These are phyloP conservation scores for Rhizopogon vulgaris DNA, from an alignment of 768 basidiomycete species.

Conservation along the genomic window DNA sequence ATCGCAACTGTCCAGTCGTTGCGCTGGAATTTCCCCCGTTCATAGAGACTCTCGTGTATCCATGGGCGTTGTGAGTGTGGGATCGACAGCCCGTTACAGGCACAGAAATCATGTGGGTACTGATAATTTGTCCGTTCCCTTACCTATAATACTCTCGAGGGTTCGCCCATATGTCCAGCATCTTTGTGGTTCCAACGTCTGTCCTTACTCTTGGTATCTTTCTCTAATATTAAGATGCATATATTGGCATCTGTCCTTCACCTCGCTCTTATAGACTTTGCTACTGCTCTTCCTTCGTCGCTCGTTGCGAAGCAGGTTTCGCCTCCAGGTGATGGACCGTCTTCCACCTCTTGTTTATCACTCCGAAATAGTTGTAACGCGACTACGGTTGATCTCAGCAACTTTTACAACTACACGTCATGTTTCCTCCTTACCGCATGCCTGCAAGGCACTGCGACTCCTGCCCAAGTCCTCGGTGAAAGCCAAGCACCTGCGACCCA, in stretches of 20 bases:
- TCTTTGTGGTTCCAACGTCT: background rate
- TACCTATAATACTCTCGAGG: background rate
- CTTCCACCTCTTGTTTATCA: slow-evolving; percentile 7
- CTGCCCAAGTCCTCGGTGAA: slow-evolving; percentile 4
- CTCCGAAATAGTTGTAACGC: slow-evolving; percentile 17
- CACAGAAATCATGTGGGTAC: background rate
- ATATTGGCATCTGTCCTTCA: background rate
- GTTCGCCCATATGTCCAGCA: background rate
- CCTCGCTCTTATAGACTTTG: slow-evolving; percentile 1
- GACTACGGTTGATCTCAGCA: slow-evolving; percentile 8
- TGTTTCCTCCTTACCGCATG: slow-evolving; percentile 18
- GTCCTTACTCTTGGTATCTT: background rate
- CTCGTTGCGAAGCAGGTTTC: slow-evolving; percentile 10
- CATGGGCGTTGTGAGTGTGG: background rate
- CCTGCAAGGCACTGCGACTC: background rate
- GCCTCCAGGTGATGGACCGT: slow-evolving; percentile 2
- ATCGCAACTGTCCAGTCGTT: background rate
- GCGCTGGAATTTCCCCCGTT: background rate
- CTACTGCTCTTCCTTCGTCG: slow-evolving; percentile 1
- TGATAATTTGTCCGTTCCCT: background rate
- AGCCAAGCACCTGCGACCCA: slow-evolving; percentile 12
- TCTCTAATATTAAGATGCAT: background rate
- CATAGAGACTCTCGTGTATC: background rate
- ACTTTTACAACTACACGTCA: slow-evolving; percentile 14
- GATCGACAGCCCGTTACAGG: background rate